Percentiles rank a stretch among this genome's conserved stretches.
Conservation (phyloP, 2,329 filamentous ascomycete genomes). For the Aspergillus aculeatinus region DNA sequence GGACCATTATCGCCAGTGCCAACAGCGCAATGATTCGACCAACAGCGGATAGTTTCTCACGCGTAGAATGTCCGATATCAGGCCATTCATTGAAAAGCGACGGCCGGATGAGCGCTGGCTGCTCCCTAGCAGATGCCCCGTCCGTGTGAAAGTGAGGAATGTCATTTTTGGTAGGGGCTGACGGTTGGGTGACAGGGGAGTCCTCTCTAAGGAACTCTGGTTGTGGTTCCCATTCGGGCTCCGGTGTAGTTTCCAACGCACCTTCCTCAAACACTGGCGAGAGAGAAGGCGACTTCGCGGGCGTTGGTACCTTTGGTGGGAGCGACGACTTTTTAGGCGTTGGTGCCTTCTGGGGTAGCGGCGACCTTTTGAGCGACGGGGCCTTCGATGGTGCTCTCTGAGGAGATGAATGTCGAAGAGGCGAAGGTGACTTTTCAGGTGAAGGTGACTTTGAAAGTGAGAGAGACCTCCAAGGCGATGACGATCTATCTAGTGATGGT, state of each 20-base stretch:
- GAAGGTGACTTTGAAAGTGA: neutral
- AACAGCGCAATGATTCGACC: constrained; percentile 10
- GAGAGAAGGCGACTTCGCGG: neutral
- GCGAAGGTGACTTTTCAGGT: neutral
- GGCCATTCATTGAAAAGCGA: neutral
- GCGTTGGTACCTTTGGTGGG: neutral
- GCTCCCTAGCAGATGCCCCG: constrained; percentile 7
- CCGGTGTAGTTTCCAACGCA: neutral
- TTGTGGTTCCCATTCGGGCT: neutral
- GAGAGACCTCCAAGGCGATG: neutral
- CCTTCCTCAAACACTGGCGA: neutral
- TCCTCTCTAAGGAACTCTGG: constrained; percentile 14
- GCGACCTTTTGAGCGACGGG: neutral
- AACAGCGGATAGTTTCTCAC: neutral
- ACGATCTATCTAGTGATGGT: neutral
- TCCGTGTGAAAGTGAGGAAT: constrained; percentile 21
- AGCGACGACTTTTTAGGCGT: neutral
- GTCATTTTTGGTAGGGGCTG: constrained; percentile 25
- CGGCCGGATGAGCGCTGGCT: neutral
- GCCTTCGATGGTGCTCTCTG: too few species aligned
- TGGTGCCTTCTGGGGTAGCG: neutral
- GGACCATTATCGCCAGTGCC: neutral
- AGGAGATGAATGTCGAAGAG: neutral
- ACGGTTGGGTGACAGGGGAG: neutral
- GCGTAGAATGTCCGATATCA: neutral